Percentiles rank a stretch among this genome's conserved stretches.
Conservation (phyloP, 2,329 filamentous ascomycete genomes). For the Stagonosporopsis tanaceti region DNA sequence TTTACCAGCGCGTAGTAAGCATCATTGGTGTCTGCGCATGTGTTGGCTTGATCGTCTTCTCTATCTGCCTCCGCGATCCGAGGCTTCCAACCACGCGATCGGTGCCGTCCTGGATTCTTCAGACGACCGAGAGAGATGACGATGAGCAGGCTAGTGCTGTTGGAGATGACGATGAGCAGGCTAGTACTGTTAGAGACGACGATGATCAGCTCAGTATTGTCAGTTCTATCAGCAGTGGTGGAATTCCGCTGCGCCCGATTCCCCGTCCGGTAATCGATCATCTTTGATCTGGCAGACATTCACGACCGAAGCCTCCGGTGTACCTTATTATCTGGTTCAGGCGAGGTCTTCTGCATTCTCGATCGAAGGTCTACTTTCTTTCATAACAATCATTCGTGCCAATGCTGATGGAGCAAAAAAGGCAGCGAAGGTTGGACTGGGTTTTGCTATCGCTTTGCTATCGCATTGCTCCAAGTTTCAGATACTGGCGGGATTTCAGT, state of each 20-base stretch:
- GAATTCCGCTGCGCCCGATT: too few species aligned
- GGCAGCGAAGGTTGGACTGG: neutral
- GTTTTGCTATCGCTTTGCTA: neutral
- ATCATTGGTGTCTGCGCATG: slow-evolving; percentile 45
- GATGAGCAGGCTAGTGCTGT: neutral
- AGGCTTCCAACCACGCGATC: slow-evolving; percentile 56
- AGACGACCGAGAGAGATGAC: neutral
- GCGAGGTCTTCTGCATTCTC: neutral
- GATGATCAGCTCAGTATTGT: too few species aligned
- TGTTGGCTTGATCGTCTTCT: slow-evolving; percentile 56
- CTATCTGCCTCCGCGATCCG: slow-evolving; percentile 57
- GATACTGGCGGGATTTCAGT: neutral
- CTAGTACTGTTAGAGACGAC: neutral
- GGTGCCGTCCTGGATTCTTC: slow-evolving; percentile 36
- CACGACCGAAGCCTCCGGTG: neutral
- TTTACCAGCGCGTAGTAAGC: slow-evolving; percentile 58
- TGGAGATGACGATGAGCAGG: too few species aligned
- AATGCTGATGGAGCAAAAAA: neutral
- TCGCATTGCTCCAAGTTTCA: too few species aligned
- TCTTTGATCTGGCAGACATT: neutral
- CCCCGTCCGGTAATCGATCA: neutral
- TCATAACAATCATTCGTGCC: neutral
- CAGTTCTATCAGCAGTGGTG: too few species aligned
- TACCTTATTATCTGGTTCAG: neutral
- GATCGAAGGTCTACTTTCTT: neutral